These are phyloP conservation scores for Ceratopteris richardii DNA, from an alignment of 75 land plant species.

Conservation along the genomic window DNA sequence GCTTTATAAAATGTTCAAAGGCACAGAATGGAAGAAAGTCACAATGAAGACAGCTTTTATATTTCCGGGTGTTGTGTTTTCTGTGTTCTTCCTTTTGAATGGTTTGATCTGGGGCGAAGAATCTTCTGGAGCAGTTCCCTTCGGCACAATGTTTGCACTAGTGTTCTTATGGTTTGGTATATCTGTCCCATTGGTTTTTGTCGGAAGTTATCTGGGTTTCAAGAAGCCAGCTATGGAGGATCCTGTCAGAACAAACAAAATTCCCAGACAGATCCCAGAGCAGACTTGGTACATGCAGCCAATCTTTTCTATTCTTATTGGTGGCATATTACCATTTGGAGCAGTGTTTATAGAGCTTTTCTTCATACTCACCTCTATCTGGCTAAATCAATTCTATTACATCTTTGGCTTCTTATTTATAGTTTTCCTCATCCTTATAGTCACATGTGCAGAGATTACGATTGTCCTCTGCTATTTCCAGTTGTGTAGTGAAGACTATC, in stretches of 20 bases:
- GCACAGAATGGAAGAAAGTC: constrained; percentile 54
- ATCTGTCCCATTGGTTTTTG: constrained; percentile 63
- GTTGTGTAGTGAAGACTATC: constrained; percentile 86
- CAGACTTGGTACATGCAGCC: constrained; percentile 80
- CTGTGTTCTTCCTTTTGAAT: constrained; percentile 53
- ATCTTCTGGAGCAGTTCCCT: constrained; percentile 62
- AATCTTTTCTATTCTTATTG: constrained; percentile 60
- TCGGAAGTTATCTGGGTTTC: constrained; percentile 70
- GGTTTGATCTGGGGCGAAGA: constrained; percentile 65
- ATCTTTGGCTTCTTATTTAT: constrained; percentile 95
- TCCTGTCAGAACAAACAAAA: constrained; percentile 66
- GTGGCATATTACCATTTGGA: constrained; percentile 62
- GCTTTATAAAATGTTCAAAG: constrained; percentile 66
- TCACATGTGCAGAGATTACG: constrained; percentile 89
- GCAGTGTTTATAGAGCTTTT: constrained; percentile 72
- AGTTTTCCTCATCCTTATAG: constrained; percentile 68
- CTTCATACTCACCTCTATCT: constrained; percentile 87
- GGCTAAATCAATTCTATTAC: constrained; percentile 93
- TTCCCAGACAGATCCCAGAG: constrained; percentile 62
- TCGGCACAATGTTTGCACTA: constrained; percentile 65
- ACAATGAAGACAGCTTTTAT: constrained; percentile 60
- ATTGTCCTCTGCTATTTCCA: constrained; percentile 94
- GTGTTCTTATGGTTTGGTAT: constrained; percentile 63
- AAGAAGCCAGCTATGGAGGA: constrained; percentile 66
- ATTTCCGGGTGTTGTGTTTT: constrained; percentile 53